A percentile compares a stretch with the other conserved stretches of the same genome.
phyloP scores from a whole-genome alignment of 371 early-diverging fungal genomes.

The Catenaria anguillulae region DNA sequence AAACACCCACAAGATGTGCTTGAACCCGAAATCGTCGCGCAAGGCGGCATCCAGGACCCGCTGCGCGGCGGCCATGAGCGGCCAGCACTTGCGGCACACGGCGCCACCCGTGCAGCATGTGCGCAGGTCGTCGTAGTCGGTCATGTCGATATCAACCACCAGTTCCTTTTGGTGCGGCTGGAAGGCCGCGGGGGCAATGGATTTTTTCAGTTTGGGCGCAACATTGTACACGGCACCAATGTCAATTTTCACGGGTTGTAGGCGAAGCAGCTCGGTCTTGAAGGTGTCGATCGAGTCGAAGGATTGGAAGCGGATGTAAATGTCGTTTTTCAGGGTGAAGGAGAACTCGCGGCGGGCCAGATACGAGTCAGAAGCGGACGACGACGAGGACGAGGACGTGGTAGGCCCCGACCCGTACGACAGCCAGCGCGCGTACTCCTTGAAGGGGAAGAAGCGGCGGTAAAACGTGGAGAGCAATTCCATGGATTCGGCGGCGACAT shows the following conservation, averaged over 20 bases:
- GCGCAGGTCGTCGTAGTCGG: slow-evolving; percentile 95
- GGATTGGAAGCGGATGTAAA: slow-evolving; percentile 80
- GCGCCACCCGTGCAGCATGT: slow-evolving; percentile 85
- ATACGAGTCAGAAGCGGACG: slow-evolving; percentile 26
- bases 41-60: slow-evolving; percentile 59
- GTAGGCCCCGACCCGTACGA: slow-evolving; percentile 38
- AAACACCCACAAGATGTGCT: slow-evolving; percentile 89
- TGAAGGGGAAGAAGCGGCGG: slow-evolving; percentile 66
- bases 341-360: slow-evolving; percentile 87
- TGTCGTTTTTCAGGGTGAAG: slow-evolving; percentile 62
- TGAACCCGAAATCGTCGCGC: slow-evolving; percentile 92
- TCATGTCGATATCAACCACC: slow-evolving; percentile 99
- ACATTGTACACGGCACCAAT: slow-evolving; percentile 91
- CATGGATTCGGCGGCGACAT: no score
- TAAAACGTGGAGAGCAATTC: slow-evolving; percentile 56
- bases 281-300: slow-evolving; percentile 57
- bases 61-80: slow-evolving; percentile 83
- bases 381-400: slow-evolving; percentile 9
- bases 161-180: slow-evolving; percentile 75
- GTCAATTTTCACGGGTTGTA: slow-evolving; percentile 86
- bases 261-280: slow-evolving; percentile 49
- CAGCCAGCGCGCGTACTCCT: slow-evolving; percentile 63
- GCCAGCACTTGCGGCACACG: slow-evolving; percentile 87
- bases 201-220: slow-evolving; percentile 67
- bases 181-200: slow-evolving; percentile 52